Base-by-base conservation (phyloP, 2,329 filamentous ascomycete species). In the Macrophomina tecta region DNA sequence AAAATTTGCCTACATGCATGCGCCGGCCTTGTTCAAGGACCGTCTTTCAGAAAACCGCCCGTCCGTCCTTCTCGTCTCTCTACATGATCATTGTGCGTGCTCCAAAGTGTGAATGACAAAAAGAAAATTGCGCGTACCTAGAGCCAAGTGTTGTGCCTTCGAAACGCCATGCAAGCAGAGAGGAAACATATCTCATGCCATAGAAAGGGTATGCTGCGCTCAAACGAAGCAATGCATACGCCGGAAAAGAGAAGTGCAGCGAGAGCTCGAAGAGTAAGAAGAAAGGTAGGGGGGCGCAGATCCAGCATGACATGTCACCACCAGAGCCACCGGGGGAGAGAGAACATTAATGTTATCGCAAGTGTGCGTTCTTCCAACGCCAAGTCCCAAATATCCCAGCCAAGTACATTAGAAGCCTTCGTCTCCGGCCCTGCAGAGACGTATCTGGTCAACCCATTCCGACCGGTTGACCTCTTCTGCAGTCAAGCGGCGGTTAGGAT, bases 381-480 rank as follows among this genome's bases (percentile, higher is more conserved):
- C 46, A 62, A 48, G 51, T 48, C 65, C 46, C 65, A 67, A 56
- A 48, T 48, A 38, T 60, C 66, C 62, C 60, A 65, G 34, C 42
- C 36, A 67, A 64, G 52, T 58, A 64, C 66, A 70, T 83, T 86
- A 97, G 74, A 96, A 90, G 67, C 95, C 95, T 85, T 98, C 94
- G 81, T 98, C 92, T 72, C 94, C 95, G 69, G 95, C 94, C 81
- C 94, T 95, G 84, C 95, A 99, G 67, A 98, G 86, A 82, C 94
- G 97, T 80, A 98, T 97, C 80, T 97, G 94, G 72, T 95, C 92
- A 72, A 95, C 93, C 95, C 95, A 99, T 83, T 99, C 95, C 4
- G 94, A 98, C 81, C 97, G 97, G 74, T 99, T 88, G 67, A 98
- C 93, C 82, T 99, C 95, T 48, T 94, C 94, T 67, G 95, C 94